Evolutionary conservation across 805 yeast species (phyloP), one percentile per base, ranked within the genome.

Genomic region (Wickerhamiella qilinensis): DNA sequence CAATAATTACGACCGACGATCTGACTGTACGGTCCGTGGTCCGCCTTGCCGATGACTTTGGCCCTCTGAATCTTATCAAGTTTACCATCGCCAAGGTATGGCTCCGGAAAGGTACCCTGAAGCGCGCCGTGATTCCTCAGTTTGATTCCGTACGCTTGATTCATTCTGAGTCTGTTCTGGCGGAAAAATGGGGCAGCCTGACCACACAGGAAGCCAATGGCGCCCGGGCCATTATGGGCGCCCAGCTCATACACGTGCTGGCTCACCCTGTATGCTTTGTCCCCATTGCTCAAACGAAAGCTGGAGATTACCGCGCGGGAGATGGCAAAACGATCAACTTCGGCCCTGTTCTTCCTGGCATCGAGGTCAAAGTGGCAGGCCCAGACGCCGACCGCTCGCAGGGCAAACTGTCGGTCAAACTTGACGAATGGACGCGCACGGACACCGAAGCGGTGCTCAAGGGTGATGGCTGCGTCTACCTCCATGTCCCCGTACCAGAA

Each of bases 221-320:
- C 3, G 41, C 57, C 6, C 43, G 64, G 12, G 57, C 58, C 3
- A 49, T 58, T 14, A 39, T 58, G 3, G 65, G 65, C 5, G 41
- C 62, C 2, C 53, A 52, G 30, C 44, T 61, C 18, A 35, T 61
- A 11, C 62, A 56, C 35, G 46, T 58, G 1, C 40, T 60, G 9
- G 43, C 47, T 19, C 40, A 48, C 14, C 57, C 62, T 3, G 32
- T 34, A 2, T 40, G 50, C 20, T 50, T 49, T 4, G 48, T 60
- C 15, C 60, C 65, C 5, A 27, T 62, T 4, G 43, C 57, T 24
- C 65, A 62, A 43, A 59, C 65, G 3, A 20, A 36, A 3, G 29
- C 42, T 19, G 52, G 51, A 28, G 60, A 56, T 44, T 56, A 56
- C 38, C 46, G 53, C 11, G 27, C 31, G 3, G 20, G 36, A 18